These are phyloP conservation scores for Arachnomyces sp. DNA, from an alignment of 2,329 filamentous ascomycete genomes.

Conservation along the genomic window DNA sequence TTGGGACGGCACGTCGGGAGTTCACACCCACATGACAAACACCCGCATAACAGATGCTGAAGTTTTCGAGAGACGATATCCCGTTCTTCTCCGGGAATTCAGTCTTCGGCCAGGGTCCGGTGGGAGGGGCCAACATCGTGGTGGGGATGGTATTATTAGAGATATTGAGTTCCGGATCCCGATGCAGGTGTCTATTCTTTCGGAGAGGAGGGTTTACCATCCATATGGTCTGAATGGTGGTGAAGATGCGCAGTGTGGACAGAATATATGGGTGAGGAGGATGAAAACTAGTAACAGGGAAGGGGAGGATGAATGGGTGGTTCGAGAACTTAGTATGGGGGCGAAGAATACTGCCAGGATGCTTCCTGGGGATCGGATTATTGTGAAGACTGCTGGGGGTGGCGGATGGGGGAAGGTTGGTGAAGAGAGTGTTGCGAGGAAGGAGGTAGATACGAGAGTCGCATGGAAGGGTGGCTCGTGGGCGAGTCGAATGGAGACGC, in stretches of 20 bases:
- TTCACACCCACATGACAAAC: conserved; percentile 84
- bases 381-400: conserved; percentile 31
- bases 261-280: conserved; percentile 71
- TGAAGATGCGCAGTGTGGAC: conserved; percentile 63
- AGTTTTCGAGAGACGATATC: conserved; percentile 68
- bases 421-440: conserved; percentile 43
- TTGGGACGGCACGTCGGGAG: conserved; percentile 66
- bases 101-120: conserved; percentile 54
- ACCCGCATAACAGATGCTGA: conserved; percentile 75
- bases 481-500: conserved; percentile 38
- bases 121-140: conserved; percentile 56
- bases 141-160: conserved; percentile 68
- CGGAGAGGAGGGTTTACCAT: conserved; percentile 61
- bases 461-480: conserved; percentile 55
- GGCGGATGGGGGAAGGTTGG: conserved; percentile 37
- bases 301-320: conserved; percentile 15
- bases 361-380: conserved; percentile 30
- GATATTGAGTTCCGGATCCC: conserved; percentile 77
- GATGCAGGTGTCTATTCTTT: conserved; percentile 67
- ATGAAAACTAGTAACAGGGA: conserved; percentile 47
- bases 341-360: conserved; percentile 25
- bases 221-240: conserved; percentile 78
- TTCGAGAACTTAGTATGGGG: conserved; percentile 21
- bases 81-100: conserved; percentile 64
- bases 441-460: conserved; percentile 45